Conservation (phyloP, 768 basidiomycete genomes). For the Kwoniella europaea region DNA sequence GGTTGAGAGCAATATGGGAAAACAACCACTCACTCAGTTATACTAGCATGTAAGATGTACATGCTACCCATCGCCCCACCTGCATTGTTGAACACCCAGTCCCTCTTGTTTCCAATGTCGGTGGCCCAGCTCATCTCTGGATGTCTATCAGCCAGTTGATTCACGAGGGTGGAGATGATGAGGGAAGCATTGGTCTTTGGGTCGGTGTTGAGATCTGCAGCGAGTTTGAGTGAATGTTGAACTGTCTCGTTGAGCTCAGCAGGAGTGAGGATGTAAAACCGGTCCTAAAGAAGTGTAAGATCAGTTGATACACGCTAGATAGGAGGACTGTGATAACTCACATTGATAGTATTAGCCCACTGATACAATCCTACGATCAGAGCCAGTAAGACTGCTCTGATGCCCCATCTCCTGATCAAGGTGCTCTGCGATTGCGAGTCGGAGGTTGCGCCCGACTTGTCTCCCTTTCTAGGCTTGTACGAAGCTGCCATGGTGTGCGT, state of each 20-base stretch:
- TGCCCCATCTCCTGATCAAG: conserved; percentile 15
- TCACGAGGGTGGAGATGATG: conserved; percentile 80
- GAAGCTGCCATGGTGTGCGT: conserved; percentile 16
- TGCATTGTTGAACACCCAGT: conserved; percentile 97
- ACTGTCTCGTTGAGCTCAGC: conserved; percentile 73
- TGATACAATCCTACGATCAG: conserved; percentile 7
- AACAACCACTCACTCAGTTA: conserved; percentile 88
- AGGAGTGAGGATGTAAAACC: conserved; percentile 87
- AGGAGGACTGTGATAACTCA: neutral
- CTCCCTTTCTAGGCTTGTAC: conserved; percentile 25
- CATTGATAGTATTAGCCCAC: conserved; percentile 24
- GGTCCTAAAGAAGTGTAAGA: conserved; percentile 62
- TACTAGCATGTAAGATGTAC: conserved; percentile 95
- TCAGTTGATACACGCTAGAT: neutral
- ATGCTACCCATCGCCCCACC: conserved; percentile 96
- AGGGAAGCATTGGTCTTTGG: conserved; percentile 63
- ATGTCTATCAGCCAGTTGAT: conserved; percentile 76
- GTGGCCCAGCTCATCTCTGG: conserved; percentile 62
- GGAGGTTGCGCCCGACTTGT: conserved; percentile 6
- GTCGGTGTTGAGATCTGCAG: conserved; percentile 21
- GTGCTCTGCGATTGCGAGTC: neutral
- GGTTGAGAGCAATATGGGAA: conserved; percentile 26
- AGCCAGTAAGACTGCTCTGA: conserved; percentile 22
- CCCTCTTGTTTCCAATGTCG: conserved; percentile 61
- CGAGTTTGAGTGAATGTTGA: conserved; percentile 69